Conservation (phyloP, 495 filamentous ascomycete species). For the Penicillium roqueforti region DNA sequence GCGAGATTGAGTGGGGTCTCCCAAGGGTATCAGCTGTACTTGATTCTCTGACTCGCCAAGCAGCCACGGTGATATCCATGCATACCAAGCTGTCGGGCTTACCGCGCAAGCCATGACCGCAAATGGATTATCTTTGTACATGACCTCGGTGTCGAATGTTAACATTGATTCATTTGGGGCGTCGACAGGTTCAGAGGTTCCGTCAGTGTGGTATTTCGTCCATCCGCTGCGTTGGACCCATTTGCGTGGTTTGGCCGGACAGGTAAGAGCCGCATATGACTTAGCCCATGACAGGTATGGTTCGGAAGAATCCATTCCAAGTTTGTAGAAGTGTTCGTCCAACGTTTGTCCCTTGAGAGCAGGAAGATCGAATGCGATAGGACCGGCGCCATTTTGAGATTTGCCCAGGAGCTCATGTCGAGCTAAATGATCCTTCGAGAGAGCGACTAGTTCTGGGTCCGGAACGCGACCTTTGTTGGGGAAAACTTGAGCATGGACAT, state of each 20-base stretch:
- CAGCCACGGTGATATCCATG: slow-evolving; percentile 95
- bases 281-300: slow-evolving; percentile 79
- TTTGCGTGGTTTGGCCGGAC: slow-evolving; percentile 70
- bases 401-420: slow-evolving; percentile 89
- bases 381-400: slow-evolving; percentile 67
- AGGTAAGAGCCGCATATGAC: slow-evolving; percentile 58
- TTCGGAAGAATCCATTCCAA: slow-evolving; percentile 83
- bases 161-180: slow-evolving; percentile 76
- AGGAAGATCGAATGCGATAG: slow-evolving; percentile 84
- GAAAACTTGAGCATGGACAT: slow-evolving; percentile 83
- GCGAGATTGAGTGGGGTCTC: slow-evolving; percentile 61
- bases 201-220: slow-evolving; percentile 85
- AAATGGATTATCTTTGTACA: slow-evolving; percentile 88
- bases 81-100: slow-evolving; percentile 87
- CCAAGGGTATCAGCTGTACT: slow-evolving; percentile 80
- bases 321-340: slow-evolving; percentile 92
- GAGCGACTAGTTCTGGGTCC: slow-evolving; percentile 63
- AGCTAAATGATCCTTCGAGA: slow-evolving; percentile 77
- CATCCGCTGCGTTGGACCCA: slow-evolving; percentile 84
- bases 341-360: slow-evolving; percentile 71
- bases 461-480: slow-evolving; percentile 52
- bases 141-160: slow-evolving; percentile 93
- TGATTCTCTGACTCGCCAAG: slow-evolving; percentile 73
- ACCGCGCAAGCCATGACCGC: slow-evolving; percentile 96
- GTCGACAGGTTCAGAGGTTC: slow-evolving; percentile 63